These are phyloP conservation scores for Phytopythium sindhum DNA, from an alignment of 352 stramenopile species.

Conservation along the genomic window DNA sequence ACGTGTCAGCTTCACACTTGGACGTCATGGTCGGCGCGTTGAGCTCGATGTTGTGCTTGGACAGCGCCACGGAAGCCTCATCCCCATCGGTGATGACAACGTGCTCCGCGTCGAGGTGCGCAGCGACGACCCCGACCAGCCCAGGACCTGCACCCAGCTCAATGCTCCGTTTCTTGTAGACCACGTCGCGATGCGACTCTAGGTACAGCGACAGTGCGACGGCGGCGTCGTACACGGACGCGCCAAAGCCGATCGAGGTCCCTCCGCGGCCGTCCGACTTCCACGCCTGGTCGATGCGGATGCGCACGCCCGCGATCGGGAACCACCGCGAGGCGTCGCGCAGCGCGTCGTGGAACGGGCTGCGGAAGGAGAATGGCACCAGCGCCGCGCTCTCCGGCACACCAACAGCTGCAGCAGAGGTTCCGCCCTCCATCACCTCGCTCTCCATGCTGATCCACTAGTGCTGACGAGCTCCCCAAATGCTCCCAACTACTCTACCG, in stretches of 20 bases:
- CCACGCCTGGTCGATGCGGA: constrained; percentile 77
- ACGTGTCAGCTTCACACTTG: constrained; percentile 32
- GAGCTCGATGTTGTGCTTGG: constrained; percentile 48
- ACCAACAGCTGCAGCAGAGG: too few species aligned
- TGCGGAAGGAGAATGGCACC: constrained; percentile 71
- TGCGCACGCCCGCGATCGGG: constrained; percentile 47
- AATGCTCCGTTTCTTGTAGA: constrained; percentile 55
- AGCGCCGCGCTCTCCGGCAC: constrained; percentile 18
- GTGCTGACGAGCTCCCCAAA: too few species aligned
- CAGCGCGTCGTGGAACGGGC: constrained; percentile 72
- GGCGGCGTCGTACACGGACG: constrained; percentile 79
- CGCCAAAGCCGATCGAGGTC: constrained; percentile 70
- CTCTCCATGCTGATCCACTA: neutral
- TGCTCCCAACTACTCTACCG: neutral
- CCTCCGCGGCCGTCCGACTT: constrained; percentile 71
- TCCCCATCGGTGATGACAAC: constrained; percentile 78
- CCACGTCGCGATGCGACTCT: constrained; percentile 40
- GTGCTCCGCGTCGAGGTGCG: constrained; percentile 33
- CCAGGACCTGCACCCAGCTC: constrained; percentile 75
- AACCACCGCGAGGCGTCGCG: constrained; percentile 62
- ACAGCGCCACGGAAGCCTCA: constrained; percentile 56
- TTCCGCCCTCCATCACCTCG: neutral
- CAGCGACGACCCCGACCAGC: constrained; percentile 68
- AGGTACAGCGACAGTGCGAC: constrained; percentile 80
- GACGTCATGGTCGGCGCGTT: constrained; percentile 26